Percentiles rank a stretch among this genome's conserved stretches.
phyloP scores from a whole-genome alignment of 495 filamentous ascomycete genomes.

The Parmelia sp. region DNA sequence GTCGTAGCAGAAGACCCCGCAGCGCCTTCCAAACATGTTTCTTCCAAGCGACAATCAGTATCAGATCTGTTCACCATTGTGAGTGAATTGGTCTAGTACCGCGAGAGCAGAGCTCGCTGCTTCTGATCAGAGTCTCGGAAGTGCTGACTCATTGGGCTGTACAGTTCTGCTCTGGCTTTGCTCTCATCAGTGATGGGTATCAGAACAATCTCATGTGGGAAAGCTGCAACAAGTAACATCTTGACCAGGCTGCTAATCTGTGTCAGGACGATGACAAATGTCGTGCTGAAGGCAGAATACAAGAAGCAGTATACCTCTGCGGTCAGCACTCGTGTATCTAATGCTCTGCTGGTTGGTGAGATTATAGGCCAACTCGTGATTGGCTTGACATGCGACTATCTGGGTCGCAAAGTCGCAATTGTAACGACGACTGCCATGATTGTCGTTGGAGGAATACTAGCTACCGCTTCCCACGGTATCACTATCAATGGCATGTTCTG shows the following conservation, averaged over 20 bases:
- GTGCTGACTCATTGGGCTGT: neutral
- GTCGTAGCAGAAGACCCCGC: slow-evolving; percentile 13
- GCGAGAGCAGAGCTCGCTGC: neutral
- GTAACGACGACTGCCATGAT: slow-evolving; percentile 47
- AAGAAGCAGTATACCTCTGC: slow-evolving; percentile 39
- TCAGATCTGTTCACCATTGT: slow-evolving; percentile 44
- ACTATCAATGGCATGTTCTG: slow-evolving; percentile 48
- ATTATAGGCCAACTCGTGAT: slow-evolving; percentile 47
- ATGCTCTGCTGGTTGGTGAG: slow-evolving; percentile 48
- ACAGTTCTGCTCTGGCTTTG: slow-evolving; percentile 41
- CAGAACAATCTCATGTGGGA: slow-evolving; percentile 45
- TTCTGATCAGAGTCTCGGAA: no score
- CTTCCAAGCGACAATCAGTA: slow-evolving; percentile 35
- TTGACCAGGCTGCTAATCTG: slow-evolving; percentile 14
- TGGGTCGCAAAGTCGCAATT: slow-evolving; percentile 49
- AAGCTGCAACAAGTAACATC: neutral
- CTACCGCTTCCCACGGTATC: slow-evolving; percentile 43
- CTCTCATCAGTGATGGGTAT: slow-evolving; percentile 49
- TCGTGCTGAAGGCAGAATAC: slow-evolving; percentile 43
- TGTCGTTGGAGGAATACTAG: slow-evolving; percentile 46
- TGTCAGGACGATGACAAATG: slow-evolving; percentile 43
- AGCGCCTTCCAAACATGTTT: slow-evolving; percentile 29
- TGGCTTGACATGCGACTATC: slow-evolving; percentile 46
- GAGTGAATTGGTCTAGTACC: slow-evolving; percentile 20
- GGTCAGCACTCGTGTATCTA: slow-evolving; percentile 46